A percentile compares a stretch with the other conserved stretches of the same genome.
Conservation (phyloP, 2,329 filamentous ascomycete species). For the Clarireedia homoeocarpa region DNA sequence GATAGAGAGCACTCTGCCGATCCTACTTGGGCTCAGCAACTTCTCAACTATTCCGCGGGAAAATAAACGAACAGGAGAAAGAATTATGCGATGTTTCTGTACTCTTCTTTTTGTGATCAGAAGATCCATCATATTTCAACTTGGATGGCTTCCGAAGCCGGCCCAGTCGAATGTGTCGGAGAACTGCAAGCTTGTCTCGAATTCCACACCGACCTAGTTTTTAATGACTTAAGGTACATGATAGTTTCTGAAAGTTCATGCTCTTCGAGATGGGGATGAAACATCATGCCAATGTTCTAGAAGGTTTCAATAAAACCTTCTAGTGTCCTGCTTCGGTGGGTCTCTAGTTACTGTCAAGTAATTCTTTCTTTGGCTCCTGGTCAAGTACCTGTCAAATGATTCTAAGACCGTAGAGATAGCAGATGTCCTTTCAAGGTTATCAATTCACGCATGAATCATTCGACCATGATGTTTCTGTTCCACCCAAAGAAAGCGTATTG, state of each 20-base stretch:
- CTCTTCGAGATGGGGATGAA: slow-evolving; percentile 3
- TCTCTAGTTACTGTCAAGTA: not conserved
- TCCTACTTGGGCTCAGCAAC: no score
- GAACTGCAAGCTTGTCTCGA: no score
- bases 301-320: slow-evolving; percentile 8
- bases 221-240: not conserved
- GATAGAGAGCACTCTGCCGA: no score
- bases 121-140: no score
- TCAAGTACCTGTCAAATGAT: not conserved
- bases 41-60: no score
- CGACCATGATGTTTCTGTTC: not conserved
- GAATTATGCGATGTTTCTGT: no score
- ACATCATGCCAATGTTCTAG: slow-evolving; percentile 7
- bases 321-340: not conserved
- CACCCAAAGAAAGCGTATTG: not conserved
- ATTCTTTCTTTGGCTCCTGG: not conserved
- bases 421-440: not conserved
- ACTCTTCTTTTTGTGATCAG: no score
- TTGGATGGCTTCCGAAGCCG: no score
- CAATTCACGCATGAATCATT: not conserved
- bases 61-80: no score
- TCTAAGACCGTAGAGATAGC: not conserved
- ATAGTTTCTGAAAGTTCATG: not conserved
- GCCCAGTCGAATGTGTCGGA: no score
- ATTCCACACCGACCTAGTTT: not conserved